phyloP scores from a whole-genome alignment of 2,329 filamentous ascomycete species.

The Grosmannia serpens region DNA sequence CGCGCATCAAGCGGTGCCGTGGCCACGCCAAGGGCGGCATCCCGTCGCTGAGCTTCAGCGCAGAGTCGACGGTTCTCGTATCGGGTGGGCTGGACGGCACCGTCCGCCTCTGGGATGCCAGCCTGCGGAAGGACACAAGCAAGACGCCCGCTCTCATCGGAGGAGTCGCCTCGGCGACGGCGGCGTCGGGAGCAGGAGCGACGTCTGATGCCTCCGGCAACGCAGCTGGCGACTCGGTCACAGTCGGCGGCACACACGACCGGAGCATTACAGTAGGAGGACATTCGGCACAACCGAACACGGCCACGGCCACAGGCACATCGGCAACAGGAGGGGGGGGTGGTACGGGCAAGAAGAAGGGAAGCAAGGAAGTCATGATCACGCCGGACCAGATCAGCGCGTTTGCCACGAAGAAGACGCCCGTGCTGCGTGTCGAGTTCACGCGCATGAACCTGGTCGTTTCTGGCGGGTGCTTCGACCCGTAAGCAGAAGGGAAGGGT shows the following conservation, averaged over 20 bases:
- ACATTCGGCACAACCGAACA: slow-evolving; percentile 33
- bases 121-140: slow-evolving; percentile 54
- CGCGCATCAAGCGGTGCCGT: slow-evolving; percentile 80
- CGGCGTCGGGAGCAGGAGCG: background rate
- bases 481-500: slow-evolving; percentile 20
- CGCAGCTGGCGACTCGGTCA: slow-evolving; percentile 23
- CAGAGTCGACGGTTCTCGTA: slow-evolving; percentile 80
- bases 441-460: slow-evolving; percentile 92
- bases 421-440: slow-evolving; percentile 85
- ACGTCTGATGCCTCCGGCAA: slow-evolving; percentile 18
- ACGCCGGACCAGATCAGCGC: slow-evolving; percentile 89
- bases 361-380: slow-evolving; percentile 77
- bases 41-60: slow-evolving; percentile 85
- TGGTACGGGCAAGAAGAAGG: slow-evolving; percentile 54
- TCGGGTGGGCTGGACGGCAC: slow-evolving; percentile 88
- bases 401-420: slow-evolving; percentile 92
- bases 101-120: slow-evolving; percentile 87
- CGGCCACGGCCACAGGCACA: slow-evolving; percentile 21
- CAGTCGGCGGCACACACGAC: slow-evolving; percentile 26
- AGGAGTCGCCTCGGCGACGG: background rate
- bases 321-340: slow-evolving; percentile 19
- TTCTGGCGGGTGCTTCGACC: slow-evolving; percentile 62
- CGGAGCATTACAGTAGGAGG: slow-evolving; percentile 28
- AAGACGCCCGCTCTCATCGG: slow-evolving; percentile 26
- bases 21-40: slow-evolving; percentile 91